phyloP scores from a whole-genome alignment of 176 grass and related monocot genomes.

The Raddia distichophylla region DNA sequence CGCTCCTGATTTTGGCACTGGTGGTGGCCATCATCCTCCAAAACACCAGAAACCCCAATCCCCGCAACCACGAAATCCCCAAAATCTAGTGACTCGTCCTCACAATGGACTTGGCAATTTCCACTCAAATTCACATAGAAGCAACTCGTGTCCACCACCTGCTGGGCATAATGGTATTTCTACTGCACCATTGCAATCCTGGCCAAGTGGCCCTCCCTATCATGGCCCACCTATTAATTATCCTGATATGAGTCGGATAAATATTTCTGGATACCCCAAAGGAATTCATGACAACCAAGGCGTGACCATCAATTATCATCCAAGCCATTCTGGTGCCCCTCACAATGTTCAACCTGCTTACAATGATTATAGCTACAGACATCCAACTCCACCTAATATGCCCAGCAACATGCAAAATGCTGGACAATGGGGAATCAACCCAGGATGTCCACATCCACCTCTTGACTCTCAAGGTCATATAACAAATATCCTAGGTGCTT shows the following conservation, averaged over 20 bases:
- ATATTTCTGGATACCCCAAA: constrained; percentile 62
- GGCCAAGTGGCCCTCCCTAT: constrained; percentile 50
- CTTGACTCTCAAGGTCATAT: constrained; percentile 57
- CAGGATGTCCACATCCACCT: constrained; percentile 38
- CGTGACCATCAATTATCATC: constrained; percentile 57
- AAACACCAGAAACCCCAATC: constrained; percentile 58
- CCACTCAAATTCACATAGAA: constrained; percentile 61
- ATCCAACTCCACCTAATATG: constrained; percentile 48
- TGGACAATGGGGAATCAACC: constrained; percentile 42
- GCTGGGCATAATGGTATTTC: constrained; percentile 44
- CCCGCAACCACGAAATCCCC: constrained; percentile 46
- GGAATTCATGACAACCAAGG: constrained; percentile 55
- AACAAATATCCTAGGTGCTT: constrained; percentile 59
- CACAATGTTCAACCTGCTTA: constrained; percentile 55
- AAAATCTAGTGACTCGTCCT: constrained; percentile 45
- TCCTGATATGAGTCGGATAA: constrained; percentile 50
- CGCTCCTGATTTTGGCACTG: constrained; percentile 44
- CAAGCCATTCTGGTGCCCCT: constrained; percentile 49
- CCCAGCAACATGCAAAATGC: constrained; percentile 51
- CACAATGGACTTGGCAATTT: constrained; percentile 54
- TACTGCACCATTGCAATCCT: constrained; percentile 53
- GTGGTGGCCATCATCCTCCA: constrained; percentile 36
- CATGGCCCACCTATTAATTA: constrained; percentile 49
- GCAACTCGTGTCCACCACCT: constrained; percentile 52
- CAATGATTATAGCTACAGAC: constrained; percentile 61